Evolutionary conservation across 2,329 filamentous ascomycete genomes (phyloP), one percentile per base, ranked within the genome.

Genomic region (Fragosphaeria purpurea): DNA sequence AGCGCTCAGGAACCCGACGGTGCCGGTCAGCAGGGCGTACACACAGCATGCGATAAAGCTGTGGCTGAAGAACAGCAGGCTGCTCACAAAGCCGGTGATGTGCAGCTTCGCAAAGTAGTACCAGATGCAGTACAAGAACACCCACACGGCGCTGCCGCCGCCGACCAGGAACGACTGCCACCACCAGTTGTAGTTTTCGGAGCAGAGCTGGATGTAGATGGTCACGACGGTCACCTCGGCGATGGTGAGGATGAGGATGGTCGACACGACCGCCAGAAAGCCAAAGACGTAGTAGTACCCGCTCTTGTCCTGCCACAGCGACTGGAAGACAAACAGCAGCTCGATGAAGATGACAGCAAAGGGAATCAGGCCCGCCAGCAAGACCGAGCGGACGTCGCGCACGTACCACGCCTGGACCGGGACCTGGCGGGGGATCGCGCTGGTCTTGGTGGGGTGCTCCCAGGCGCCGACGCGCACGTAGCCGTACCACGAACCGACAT

Each of bases 241-340:
- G 34, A 95, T 80, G 0, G 86, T 88, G 41, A 93, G 66, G 34
- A 88, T 73, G 7, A 93, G 69, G 51, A 93, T 85, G 9, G 79
- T 70, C 31, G 75, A 82, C 8, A 93, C 84, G 12, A 88, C 80
- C 7, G 83, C 82, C 56, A 93, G 67, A 70, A 91, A 95, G 9
- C 88, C 88, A 63, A 93, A 95, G 30, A 94, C 83, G 66, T 95
- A 95, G 68, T 95, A 95, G 66, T 90, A 94, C 6, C 86, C 87
- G 61, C 82, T 88, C 72, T 94, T 94, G 67, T 94, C 88, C 65
- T 90, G 85, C 86, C 88, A 93, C 37, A 94, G 66, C 46, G 85
- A 89, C 68, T 88, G 86, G 49, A 61, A 52, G 30, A 61, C 53
- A 38, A 61, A 56, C 22, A 61, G 56, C 22, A 62, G 56, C 55